A percentile compares a stretch with the other conserved stretches of the same genome.
Evolutionary conservation across 1,284 basidiomycete species (phyloP).

Genomic region (Wolfiporia cocos): DNA sequence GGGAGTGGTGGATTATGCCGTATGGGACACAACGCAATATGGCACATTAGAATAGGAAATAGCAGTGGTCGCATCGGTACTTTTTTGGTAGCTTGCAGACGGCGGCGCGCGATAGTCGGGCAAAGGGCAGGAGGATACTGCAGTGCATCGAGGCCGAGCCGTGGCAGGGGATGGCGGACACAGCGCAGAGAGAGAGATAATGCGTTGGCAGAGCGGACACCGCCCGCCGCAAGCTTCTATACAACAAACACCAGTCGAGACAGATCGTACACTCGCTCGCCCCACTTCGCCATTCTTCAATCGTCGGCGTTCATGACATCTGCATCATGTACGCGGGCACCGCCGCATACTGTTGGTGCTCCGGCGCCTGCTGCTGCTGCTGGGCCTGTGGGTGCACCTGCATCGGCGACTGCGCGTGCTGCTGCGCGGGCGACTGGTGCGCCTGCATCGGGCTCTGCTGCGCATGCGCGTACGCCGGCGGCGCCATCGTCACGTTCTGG

Average conservation of each 20-base stretch:
- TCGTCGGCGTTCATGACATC: conserved; percentile 10
- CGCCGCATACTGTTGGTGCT: background rate
- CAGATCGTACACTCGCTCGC: conserved; percentile 1
- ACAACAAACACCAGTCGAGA: background rate
- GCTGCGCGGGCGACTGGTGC: background rate
- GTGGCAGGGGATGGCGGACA: too few species aligned
- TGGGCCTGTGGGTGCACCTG: background rate
- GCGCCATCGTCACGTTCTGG: conserved; percentile 39
- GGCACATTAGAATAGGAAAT: too few species aligned
- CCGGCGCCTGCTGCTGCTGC: conserved; percentile 4
- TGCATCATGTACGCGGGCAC: conserved; percentile 10
- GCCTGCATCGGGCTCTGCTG: conserved; percentile 7
- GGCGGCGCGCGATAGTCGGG: too few species aligned
- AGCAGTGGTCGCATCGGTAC: too few species aligned
- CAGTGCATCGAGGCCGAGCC: too few species aligned
- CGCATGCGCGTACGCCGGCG: conserved; percentile 33
- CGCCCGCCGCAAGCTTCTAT: background rate
- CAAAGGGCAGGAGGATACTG: too few species aligned
- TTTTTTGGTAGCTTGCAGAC: too few species aligned
- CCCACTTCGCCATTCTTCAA: background rate
- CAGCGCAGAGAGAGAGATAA: too few species aligned
- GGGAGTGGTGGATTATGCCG: too few species aligned
- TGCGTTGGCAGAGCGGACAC: too few species aligned
- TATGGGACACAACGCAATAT: too few species aligned
- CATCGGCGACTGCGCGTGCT: conserved; percentile 2